Percentiles rank a stretch among this genome's conserved stretches.
phyloP scores from a whole-genome alignment of 805 yeast genomes.

The Komagataella mondaviorum region DNA sequence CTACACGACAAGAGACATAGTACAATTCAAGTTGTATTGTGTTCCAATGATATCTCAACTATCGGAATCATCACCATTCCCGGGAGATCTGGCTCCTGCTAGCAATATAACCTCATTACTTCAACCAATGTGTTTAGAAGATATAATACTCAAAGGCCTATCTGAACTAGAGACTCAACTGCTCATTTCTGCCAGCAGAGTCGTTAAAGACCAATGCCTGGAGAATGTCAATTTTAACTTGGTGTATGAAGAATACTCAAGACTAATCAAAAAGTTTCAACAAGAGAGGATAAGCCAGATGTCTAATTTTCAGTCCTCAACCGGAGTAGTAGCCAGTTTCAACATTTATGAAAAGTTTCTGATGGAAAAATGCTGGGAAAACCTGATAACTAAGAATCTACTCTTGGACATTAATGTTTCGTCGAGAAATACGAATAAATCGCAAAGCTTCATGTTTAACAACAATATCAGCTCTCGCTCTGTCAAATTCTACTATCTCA shows the following conservation, averaged over 20 bases:
- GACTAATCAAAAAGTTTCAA: slow-evolving; percentile 32
- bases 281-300: slow-evolving; percentile 16
- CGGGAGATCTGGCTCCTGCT: slow-evolving; percentile 6
- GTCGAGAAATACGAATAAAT: slow-evolving; percentile 7
- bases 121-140: slow-evolving; percentile 13
- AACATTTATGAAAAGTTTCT: slow-evolving; percentile 51
- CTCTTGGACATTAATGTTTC: slow-evolving; percentile 15
- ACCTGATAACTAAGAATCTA: slow-evolving; percentile 40
- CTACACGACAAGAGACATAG: slow-evolving; percentile 45
- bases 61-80: slow-evolving; percentile 12
- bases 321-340: slow-evolving; percentile 24
- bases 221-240: slow-evolving; percentile 63
- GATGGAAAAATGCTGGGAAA: slow-evolving; percentile 65
- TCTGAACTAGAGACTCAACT: slow-evolving; percentile 64
- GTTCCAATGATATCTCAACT: slow-evolving; percentile 27
- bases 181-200: slow-evolving; percentile 62
- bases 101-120: slow-evolving; percentile 6
- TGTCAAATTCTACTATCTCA: slow-evolving; percentile 35
- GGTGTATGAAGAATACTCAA: slow-evolving; percentile 63
- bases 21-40: slow-evolving; percentile 30
- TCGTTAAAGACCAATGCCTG: slow-evolving; percentile 35
- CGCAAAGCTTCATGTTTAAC: slow-evolving; percentile 7
- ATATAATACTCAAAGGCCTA: slow-evolving; percentile 20
- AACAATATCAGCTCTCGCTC: slow-evolving; percentile 13
- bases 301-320: slow-evolving; percentile 13